Evolutionary conservation across 495 filamentous ascomycete species (phyloP).

Genomic region (Aspergillus coremiiformis): DNA sequence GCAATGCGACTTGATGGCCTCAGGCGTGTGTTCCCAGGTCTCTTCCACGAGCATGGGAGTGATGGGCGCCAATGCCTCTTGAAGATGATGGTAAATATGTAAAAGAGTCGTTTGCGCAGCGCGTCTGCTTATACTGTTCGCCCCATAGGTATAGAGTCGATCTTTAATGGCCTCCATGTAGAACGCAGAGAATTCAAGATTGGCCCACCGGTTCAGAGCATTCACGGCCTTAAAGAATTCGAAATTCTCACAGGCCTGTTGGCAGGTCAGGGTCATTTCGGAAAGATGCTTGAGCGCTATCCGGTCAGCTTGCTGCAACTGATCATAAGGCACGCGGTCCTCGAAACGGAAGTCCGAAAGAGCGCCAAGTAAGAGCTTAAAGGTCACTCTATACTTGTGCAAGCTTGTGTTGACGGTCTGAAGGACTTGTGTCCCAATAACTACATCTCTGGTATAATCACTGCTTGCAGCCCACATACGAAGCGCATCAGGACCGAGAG

Average conservation of each 20-base stretch:
- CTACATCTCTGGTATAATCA: slow-evolving; percentile 84
- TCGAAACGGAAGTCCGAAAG: slow-evolving; percentile 52
- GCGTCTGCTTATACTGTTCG: slow-evolving; percentile 43
- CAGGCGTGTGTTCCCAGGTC: slow-evolving; percentile 70
- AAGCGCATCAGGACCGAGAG: slow-evolving; percentile 74
- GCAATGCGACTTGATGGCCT: slow-evolving; percentile 46
- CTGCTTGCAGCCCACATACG: slow-evolving; percentile 85
- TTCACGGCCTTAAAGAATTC: slow-evolving; percentile 77
- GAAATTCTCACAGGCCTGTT: slow-evolving; percentile 55
- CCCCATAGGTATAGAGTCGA: slow-evolving; percentile 70
- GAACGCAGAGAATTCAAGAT: slow-evolving; percentile 77
- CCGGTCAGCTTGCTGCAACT: slow-evolving; percentile 51
- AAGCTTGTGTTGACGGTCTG: slow-evolving; percentile 64
- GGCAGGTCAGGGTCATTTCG: slow-evolving; percentile 51
- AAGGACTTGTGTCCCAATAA: slow-evolving; percentile 67
- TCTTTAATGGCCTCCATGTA: slow-evolving; percentile 93
- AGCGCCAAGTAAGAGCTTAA: slow-evolving; percentile 82
- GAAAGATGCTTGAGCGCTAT: slow-evolving; percentile 71
- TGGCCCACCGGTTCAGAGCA: slow-evolving; percentile 70
- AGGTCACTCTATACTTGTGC: slow-evolving; percentile 76
- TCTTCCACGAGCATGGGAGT: slow-evolving; percentile 83
- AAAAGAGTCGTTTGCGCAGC: slow-evolving; percentile 61
- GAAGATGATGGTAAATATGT: slow-evolving; percentile 60
- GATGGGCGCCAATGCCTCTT: slow-evolving; percentile 72
- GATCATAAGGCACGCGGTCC: slow-evolving; percentile 30